These are phyloP conservation scores for Neurospora sp. DNA, from an alignment of 495 filamentous ascomycete species.

Conservation along the genomic window DNA sequence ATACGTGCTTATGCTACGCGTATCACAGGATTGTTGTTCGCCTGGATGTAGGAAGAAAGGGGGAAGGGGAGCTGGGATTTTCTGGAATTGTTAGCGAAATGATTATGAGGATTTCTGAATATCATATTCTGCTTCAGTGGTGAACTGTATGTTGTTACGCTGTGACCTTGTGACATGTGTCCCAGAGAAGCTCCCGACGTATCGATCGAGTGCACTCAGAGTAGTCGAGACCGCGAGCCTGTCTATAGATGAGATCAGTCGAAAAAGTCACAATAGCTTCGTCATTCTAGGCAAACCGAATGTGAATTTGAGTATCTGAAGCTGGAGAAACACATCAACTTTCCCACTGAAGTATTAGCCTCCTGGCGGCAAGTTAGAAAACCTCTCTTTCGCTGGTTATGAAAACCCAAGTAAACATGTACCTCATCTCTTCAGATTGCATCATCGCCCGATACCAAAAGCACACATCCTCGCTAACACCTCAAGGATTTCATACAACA, in stretches of 20 bases:
- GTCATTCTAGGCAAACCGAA: neutral
- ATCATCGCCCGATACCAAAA: neutral
- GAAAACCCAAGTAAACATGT: neutral
- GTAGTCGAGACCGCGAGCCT: neutral
- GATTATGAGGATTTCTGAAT: neutral
- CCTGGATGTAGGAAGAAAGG: neutral
- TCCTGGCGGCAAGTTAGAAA: neutral
- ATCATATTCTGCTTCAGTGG: neutral
- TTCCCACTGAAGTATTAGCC: neutral
- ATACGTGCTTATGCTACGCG: neutral
- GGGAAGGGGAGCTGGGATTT: neutral
- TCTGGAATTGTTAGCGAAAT: neutral
- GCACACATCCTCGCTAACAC: neutral
- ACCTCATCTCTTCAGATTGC: neutral
- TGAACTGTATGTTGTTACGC: neutral
- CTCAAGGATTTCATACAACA: neutral
- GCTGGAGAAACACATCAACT: neutral
- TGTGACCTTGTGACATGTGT: neutral
- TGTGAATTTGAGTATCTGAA: neutral
- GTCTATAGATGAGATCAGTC: neutral
- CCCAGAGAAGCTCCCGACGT: neutral
- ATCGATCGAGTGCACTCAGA: neutral
- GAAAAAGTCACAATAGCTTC: neutral
- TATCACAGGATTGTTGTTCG: neutral
- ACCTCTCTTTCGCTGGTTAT: neutral